Percentiles rank a stretch among this genome's conserved stretches.
Conservation (phyloP, 768 basidiomycete species). For the Russula olivacea region DNA sequence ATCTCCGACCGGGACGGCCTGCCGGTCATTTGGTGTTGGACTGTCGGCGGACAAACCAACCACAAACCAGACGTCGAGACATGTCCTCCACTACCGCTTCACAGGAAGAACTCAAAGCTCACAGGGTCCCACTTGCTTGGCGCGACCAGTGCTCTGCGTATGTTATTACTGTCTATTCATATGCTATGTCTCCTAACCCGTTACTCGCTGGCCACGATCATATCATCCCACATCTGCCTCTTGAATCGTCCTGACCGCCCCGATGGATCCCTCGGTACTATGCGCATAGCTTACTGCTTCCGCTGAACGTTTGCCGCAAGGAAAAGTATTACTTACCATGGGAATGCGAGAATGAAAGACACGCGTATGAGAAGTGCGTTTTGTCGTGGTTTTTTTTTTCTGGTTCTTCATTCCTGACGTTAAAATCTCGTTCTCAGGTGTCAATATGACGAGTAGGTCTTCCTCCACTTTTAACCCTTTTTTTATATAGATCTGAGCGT, state of each 20-base stretch:
- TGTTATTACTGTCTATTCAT: slow-evolving; percentile 32
- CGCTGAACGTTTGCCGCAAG: slow-evolving; percentile 81
- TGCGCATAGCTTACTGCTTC: slow-evolving; percentile 64
- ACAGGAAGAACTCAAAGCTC: slow-evolving; percentile 71
- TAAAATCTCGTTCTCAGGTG: slow-evolving; percentile 47
- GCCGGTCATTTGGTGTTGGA: background rate
- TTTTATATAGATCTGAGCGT: slow-evolving; percentile 8
- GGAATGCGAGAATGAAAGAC: slow-evolving; percentile 88
- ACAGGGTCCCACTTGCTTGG: slow-evolving; percentile 74
- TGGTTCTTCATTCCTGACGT: background rate
- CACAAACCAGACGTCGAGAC: slow-evolving; percentile 32
- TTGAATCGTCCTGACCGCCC: background rate
- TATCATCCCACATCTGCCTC: background rate
- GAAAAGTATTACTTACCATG: slow-evolving; percentile 78
- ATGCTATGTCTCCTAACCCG: background rate
- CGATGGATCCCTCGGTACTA: background rate
- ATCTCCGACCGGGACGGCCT: background rate
- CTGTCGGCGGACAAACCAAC: background rate
- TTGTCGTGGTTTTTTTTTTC: background rate
- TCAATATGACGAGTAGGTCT: slow-evolving; percentile 82
- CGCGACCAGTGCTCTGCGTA: slow-evolving; percentile 90
- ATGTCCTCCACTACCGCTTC: slow-evolving; percentile 74
- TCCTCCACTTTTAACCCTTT: slow-evolving; percentile 1
- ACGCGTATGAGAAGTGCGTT: slow-evolving; percentile 78
- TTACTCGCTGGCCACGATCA: background rate